Evolutionary conservation across 805 yeast genomes (phyloP), one percentile per base, ranked within the genome.

Genomic region (Metschnikowia colocasiae): DNA sequence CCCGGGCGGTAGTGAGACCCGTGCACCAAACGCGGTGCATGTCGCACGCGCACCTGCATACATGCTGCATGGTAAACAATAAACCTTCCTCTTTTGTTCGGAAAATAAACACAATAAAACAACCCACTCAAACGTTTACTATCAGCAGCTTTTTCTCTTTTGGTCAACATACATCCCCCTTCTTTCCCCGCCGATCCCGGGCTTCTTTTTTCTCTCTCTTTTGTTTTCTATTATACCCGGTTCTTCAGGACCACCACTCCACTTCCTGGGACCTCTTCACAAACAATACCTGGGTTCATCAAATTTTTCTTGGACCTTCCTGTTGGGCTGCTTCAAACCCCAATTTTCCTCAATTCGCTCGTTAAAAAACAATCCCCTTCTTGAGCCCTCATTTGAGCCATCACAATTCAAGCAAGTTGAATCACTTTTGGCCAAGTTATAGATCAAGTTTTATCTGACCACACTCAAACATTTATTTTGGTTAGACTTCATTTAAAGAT

Each of bases 81-180:
- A 4, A 13, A 25, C 40, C 25, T 39, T 39, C 42, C 42, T 20
- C 25, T 19, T 39, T 39, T n/a, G 42, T 29, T 19, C 42, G 15
- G 20, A 20, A 39, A 39, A 39, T 20, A 39, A 39, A 39, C 42
- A 39, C 42, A 27, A 30, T 27, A 19, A 29, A 39, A 30, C 42
- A 19, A 13, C 42, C 41, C 42, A 27, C 39, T 26, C 15, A 36
- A 20, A 10, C 30, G 20, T 20, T 35, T 27, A 38, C 42, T 19
- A 20, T 34, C 33, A 29, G 25, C 31, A 19, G 15, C 39, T 19
- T 26, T 26, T 38, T 38, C 40, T 37, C 22, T 39, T 39, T 29
- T 39, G 26, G 34, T 39, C 23, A 19, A n/a, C 26, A 8, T 19
- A 22, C 20, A 8, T 12, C 30, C 30, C 38, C 18, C 38, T 35